Percentiles rank a stretch among this genome's conserved stretches.
These are phyloP conservation scores for Cymbopogon citratus DNA, from an alignment of 176 grass and related monocot species.

Conservation along the genomic window DNA sequence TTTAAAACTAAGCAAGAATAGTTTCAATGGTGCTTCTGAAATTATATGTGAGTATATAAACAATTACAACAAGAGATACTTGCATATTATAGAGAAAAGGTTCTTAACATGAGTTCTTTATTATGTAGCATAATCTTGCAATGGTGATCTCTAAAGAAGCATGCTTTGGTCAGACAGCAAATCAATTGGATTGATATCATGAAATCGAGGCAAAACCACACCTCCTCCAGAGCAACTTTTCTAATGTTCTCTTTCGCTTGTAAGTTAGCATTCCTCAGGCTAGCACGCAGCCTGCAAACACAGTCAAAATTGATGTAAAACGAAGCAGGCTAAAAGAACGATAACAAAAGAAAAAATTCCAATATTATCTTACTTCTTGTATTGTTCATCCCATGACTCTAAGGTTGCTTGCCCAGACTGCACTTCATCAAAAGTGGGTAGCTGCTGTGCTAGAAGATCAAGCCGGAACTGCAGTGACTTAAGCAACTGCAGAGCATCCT, in stretches of 20 bases:
- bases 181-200: not conserved
- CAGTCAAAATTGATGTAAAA: not conserved
- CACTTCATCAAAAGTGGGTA: slow-evolving; percentile 71
- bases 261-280: slow-evolving; percentile 73
- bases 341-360: not conserved
- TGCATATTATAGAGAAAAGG: not conserved
- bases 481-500: slow-evolving; percentile 66
- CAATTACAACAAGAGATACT: not conserved
- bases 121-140: not conserved
- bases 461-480: slow-evolving; percentile 73
- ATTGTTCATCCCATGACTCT: slow-evolving; percentile 69
- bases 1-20: not conserved
- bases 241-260: slow-evolving; percentile 84
- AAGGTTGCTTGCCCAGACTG: slow-evolving; percentile 55
- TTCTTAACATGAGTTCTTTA: not conserved
- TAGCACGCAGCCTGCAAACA: slow-evolving; percentile 47
- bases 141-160: not conserved
- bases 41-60: not conserved
- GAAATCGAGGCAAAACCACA: slow-evolving; percentile 23
- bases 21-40: not conserved
- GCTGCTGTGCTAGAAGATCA: slow-evolving; percentile 65
- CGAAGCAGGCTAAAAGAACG: not conserved
- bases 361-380: slow-evolving; percentile 42
- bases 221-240: slow-evolving; percentile 74
- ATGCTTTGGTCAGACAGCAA: not conserved